Evolutionary conservation across 306 rosid genomes (phyloP), one percentile per base, ranked within the genome.

Genomic region (Cicer judaicum): DNA sequence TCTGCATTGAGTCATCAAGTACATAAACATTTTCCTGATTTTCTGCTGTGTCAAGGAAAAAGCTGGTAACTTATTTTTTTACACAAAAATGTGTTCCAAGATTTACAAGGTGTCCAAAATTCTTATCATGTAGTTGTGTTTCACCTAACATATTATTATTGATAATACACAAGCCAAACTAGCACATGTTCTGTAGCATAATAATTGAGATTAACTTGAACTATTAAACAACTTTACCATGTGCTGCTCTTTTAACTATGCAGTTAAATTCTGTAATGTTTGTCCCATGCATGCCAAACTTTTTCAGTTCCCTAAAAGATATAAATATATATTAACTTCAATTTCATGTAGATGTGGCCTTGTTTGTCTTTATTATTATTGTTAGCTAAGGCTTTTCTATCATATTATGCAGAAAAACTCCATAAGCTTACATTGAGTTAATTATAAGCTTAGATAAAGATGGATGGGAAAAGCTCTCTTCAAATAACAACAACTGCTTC

Each of bases 391-490:
- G 43, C 60, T 40, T 43, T 79, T 64, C 18, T 8, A 41, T 80
- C 56, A 68, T 76, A 39, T 44, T 76, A 43, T 44, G 78, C 60
- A 78, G 82, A 41, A 62, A 62, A 80, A 60, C 40, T 73, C 15
- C 44, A 12, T 36, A 36, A 55, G 5, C 67, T 78, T 77, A 12
- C 54, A 53, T 54, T 71, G 80, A 83, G 61, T 78, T 80, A 53
- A 39, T 13, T 24, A 12, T 9, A 43, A 47, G 8, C 70, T 84
- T 61, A 21, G 79, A 70, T 10, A 67, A 79, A 73, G 65, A 90
- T 88, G 96, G 91, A 77, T 56, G 79, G 46, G 48, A 82, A 81
- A 68, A 77, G 64, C 68, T 72, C 96, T 67, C 81, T 83, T 14
- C 88, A 88, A 66, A 66, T 83, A 66, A 83, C 81, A 54, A 47